Base-by-base conservation (phyloP, 2,329 filamentous ascomycete genomes). In the Metarhizium humberi region DNA sequence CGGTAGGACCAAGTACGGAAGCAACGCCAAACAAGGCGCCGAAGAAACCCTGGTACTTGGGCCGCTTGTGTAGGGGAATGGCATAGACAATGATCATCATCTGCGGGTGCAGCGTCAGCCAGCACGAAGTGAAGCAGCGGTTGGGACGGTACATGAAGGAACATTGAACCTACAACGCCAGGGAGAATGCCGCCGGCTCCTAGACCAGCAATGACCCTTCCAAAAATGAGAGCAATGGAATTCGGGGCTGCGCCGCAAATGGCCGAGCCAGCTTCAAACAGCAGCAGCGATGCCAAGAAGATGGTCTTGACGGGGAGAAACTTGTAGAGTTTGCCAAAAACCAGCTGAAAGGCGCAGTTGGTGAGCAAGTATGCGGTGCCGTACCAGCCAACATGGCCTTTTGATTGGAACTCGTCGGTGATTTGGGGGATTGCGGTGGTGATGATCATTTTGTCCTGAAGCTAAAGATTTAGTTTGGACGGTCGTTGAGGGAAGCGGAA, bases 101-200 rank as follows among this genome's bases (percentile, higher is more conserved):
- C 56, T 57, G 30, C 16, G 16, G 2, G 14, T 6, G 18, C 3
- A 16, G 3, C 40, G n/a, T 43, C 14, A 52, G 51, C 51, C 36
- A 46, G 25, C 8, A 14, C 14, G 7, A 8, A 78, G 74, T 71
- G 79, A 75, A 60, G 78, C 74, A 60, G 79, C 69, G 66, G 76
- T 25, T 74, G 51, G 73, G 32, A n/a, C 11, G 48, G 14, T 18
- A 6, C 6, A 16, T 6, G 6, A 6, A 42, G 30, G 40, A n/a
- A 56, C 18, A 20, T 20, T 20, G 18, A 20, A 20, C 58, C 57
- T 52, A 60, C 59, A 16, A 53, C 74, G 20, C 78, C 78, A 0
- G 77, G 74, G 61, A 80, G 79, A 61, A 80, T 78, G 55, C 77
- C 77, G 10, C 76, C 76, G 4, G 73, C 73, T 1, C 77, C 77